Evolutionary conservation across 2,329 filamentous ascomycete species (phyloP).

Genomic region (Ophiobolus disseminans): DNA sequence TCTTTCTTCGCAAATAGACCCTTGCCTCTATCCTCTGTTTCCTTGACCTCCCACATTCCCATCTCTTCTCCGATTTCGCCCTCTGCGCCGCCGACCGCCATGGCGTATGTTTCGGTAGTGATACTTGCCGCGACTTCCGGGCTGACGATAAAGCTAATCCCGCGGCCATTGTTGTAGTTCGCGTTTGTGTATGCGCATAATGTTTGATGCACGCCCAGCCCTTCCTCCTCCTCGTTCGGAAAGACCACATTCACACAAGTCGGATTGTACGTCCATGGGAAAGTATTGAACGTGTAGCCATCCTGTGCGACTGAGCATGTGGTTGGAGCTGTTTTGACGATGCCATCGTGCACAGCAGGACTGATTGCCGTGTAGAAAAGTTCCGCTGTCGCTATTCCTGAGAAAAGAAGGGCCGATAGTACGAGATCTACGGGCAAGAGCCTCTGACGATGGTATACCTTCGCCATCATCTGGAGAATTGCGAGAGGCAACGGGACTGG

Average conservation of each 20-base stretch:
- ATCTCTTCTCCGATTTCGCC: slow-evolving; percentile 18
- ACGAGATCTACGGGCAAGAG: slow-evolving; percentile 2
- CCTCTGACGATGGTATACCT: slow-evolving; percentile 1
- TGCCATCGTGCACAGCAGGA: slow-evolving; percentile 24
- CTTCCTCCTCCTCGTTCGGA: slow-evolving; percentile 11
- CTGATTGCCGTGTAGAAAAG: slow-evolving; percentile 28
- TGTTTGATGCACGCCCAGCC: slow-evolving; percentile 10
- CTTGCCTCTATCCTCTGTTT: slow-evolving; percentile 29
- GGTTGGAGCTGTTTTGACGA: slow-evolving; percentile 20
- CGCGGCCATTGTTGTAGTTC: slow-evolving; percentile 33
- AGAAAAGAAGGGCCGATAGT: slow-evolving; percentile 8
- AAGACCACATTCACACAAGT: slow-evolving; percentile 29
- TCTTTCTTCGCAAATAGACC: slow-evolving; percentile 34
- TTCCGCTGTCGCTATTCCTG: slow-evolving; percentile 14
- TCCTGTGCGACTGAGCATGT: slow-evolving; percentile 32
- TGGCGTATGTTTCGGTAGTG: slow-evolving; percentile 20
- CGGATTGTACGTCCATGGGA: slow-evolving; percentile 39
- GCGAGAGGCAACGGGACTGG: background rate
- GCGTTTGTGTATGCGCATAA: slow-evolving; percentile 40
- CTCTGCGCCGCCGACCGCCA: slow-evolving; percentile 18
- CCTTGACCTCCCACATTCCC: slow-evolving; percentile 29
- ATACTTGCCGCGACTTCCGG: slow-evolving; percentile 34
- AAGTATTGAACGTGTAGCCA: slow-evolving; percentile 31
- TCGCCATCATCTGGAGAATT: background rate
- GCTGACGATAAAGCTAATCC: slow-evolving; percentile 38